A percentile compares a stretch with the other conserved stretches of the same genome.
phyloP scores from a whole-genome alignment of 2,329 filamentous ascomycete species.

The Colletotrichum eremochloae region DNA sequence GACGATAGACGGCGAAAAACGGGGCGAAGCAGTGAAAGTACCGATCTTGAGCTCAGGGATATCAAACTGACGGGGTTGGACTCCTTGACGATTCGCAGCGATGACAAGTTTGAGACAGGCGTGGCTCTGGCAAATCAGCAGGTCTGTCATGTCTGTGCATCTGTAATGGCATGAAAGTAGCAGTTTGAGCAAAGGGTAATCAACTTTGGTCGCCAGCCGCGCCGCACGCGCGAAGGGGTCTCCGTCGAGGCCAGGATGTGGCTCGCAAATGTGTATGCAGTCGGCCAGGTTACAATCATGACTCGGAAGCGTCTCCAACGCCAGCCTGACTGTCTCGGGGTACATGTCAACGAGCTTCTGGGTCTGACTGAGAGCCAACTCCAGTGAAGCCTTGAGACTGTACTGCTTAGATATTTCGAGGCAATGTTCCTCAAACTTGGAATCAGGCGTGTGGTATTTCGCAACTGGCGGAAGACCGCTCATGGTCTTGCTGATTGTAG shows the following conservation, averaged over 20 bases:
- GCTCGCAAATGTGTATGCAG: constrained; percentile 51
- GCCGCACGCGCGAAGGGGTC: constrained; percentile 39
- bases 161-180: constrained; percentile 55
- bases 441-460: constrained; percentile 43
- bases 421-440: constrained; percentile 45
- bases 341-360: constrained; percentile 55
- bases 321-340: constrained; percentile 47
- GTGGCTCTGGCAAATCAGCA: constrained; percentile 49
- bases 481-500: constrained; percentile 18
- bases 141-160: constrained; percentile 54
- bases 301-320: constrained; percentile 31
- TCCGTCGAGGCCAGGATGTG: constrained; percentile 4
- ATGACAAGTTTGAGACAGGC: constrained; percentile 51
- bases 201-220: constrained; percentile 44
- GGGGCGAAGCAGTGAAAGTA: constrained; percentile 52
- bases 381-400: constrained; percentile 48
- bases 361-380: constrained; percentile 51
- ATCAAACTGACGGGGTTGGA: constrained; percentile 50
- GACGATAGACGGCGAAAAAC: constrained; percentile 52
- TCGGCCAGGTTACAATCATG: constrained; percentile 48
- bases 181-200: constrained; percentile 53
- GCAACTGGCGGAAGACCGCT: constrained; percentile 18
- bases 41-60: constrained; percentile 58
- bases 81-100: constrained; percentile 44
- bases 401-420: constrained; percentile 45